These are phyloP conservation scores for Aspergillus sp. DNA, from an alignment of 2,329 filamentous ascomycete genomes.

Conservation along the genomic window DNA sequence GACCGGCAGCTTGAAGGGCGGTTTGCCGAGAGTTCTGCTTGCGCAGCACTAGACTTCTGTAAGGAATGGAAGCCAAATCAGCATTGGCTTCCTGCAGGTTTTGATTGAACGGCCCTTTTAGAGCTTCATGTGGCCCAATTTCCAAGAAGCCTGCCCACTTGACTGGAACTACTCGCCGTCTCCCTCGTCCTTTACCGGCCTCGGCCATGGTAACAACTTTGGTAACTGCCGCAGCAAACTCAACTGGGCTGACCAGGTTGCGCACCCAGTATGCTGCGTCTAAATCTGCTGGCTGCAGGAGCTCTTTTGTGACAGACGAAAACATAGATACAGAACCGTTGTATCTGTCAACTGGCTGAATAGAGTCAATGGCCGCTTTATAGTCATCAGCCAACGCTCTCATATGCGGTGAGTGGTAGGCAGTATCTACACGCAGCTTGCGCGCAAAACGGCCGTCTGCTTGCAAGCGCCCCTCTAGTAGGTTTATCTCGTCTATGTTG, in stretches of 20 bases:
- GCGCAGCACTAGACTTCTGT: slow-evolving; percentile 15
- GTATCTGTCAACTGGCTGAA: slow-evolving; percentile 9
- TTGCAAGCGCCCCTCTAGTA: slow-evolving; percentile 49
- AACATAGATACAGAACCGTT: slow-evolving; percentile 22
- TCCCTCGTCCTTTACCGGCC: not conserved
- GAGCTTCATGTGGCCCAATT: slow-evolving; percentile 33
- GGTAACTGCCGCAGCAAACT: slow-evolving; percentile 25
- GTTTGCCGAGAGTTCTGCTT: slow-evolving; percentile 17
- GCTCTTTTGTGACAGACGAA: slow-evolving; percentile 29
- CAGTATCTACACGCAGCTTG: not conserved
- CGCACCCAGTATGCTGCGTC: slow-evolving; percentile 27
- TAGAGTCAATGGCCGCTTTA: slow-evolving; percentile 15
- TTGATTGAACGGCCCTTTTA: slow-evolving; percentile 28
- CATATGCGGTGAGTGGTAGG: not conserved
- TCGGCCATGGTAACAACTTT: slow-evolving; percentile 7
- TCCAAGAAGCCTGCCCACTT: slow-evolving; percentile 23
- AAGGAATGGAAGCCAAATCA: slow-evolving; percentile 7
- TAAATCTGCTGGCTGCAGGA: slow-evolving; percentile 18
- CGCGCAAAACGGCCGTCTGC: slow-evolving; percentile 6
- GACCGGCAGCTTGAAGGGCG: slow-evolving; percentile 13
- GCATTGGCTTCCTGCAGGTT: slow-evolving; percentile 5
- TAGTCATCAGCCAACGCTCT: not conserved
- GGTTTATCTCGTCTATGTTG: slow-evolving; percentile 50
- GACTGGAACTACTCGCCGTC: not conserved
- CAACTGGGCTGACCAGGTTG: slow-evolving; percentile 27